Conservation (phyloP, 1,284 basidiomycete genomes). For the Agaricales sp. region DNA sequence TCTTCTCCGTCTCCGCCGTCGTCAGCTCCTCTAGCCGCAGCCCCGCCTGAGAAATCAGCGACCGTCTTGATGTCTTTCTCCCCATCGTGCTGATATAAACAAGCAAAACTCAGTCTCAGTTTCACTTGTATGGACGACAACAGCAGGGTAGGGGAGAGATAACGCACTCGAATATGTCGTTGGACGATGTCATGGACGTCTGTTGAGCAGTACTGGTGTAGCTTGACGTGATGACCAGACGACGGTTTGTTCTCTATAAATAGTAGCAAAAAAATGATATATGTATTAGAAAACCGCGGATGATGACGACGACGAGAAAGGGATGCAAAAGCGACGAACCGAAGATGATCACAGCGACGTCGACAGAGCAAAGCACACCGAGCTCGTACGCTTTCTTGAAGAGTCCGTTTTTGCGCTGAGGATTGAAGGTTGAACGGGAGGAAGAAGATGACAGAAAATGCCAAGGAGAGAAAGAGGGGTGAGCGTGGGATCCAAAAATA, state of each 20-base stretch:
- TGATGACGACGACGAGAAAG: neutral
- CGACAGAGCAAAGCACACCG: constrained; percentile 58
- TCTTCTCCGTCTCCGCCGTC: no score
- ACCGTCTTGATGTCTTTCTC: constrained; percentile 41
- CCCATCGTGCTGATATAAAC: constrained; percentile 33
- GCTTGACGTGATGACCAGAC: constrained; percentile 40
- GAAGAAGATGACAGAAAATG: constrained; percentile 22
- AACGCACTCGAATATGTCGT: constrained; percentile 34
- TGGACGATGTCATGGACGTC: constrained; percentile 40
- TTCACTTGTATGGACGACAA: neutral
- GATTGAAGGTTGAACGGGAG: constrained; percentile 13
- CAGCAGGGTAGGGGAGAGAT: constrained; percentile 4
- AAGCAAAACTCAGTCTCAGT: neutral
- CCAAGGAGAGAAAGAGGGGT: constrained; percentile 32
- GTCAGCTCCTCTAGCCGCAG: constrained; percentile 25
- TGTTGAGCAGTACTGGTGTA: constrained; percentile 51
- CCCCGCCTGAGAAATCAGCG: constrained; percentile 31
- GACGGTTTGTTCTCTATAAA: constrained; percentile 25
- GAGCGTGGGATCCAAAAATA: constrained; percentile 34
- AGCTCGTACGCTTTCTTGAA: constrained; percentile 91
- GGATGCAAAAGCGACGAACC: constrained; percentile 22
- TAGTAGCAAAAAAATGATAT: constrained; percentile 19
- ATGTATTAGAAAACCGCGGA: constrained; percentile 2
- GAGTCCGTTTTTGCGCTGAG: constrained; percentile 75
- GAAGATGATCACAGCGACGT: constrained; percentile 52